Base-by-base conservation (phyloP, 352 stramenopile species). In the Saprolegnia parasitica region DNA sequence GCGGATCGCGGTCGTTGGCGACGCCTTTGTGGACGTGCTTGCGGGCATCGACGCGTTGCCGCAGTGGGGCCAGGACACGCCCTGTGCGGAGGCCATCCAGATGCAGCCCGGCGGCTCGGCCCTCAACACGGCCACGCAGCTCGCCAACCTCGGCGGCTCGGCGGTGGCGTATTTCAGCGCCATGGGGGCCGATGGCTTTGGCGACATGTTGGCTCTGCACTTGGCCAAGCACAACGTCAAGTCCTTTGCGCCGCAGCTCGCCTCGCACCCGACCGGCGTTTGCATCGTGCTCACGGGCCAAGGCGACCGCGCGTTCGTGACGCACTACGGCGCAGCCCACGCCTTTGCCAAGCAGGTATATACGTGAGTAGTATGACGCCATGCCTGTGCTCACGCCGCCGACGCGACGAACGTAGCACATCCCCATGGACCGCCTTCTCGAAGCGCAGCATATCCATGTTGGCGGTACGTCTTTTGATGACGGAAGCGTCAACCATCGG, bases 271-370 rank as follows among this genome's bases (percentile, higher is more conserved):
- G 20, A 94, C 86, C 23, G 86, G 83, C 26, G 81, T 91, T 46
- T 92, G 86, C 76, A 90, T 92, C 68, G 84, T 91, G 11, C 76
- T 92, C 26, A 91, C 83, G 26, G 84, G 81, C 29, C 71, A 89
- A 79, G 76, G 79, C 56, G 86, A 95, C 60, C 86, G 86, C 20
- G 89, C 82, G 56, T 95, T 95, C 72, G 77, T 93, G 67, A 93
- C 86, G 10, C 80, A 93, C 75, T 93, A 93, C 60, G 85, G 85
- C 39, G 85, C 85, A 5, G 77, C 80, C 0, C 81, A 82, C 42
- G 73, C 77, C 65, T 88, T 91, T 65, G 76, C 75, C 29, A 46
- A 87, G 15, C 78, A 90, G 78, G 82, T 90, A 58, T 68, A 71
- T 64, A 8, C 11, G 18, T 15, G 32, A n/a, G n/a, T 55, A 6